Percentiles rank a stretch among this genome's conserved stretches.
These are phyloP conservation scores for Millerago galiae DNA, from an alignment of 805 yeast species.

Conservation along the genomic window DNA sequence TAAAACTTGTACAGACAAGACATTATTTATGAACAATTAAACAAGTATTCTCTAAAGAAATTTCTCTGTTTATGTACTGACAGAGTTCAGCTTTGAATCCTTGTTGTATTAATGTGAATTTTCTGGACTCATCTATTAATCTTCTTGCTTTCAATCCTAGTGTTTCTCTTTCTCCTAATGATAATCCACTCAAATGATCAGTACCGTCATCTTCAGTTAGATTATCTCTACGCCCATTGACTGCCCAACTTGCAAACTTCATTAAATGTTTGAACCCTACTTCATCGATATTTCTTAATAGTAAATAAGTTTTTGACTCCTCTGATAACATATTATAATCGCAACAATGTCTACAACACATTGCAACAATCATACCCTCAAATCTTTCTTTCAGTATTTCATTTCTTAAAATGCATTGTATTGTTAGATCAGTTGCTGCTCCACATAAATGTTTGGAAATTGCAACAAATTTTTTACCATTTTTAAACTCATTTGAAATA, in stretches of 20 bases:
- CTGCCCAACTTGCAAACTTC: slow-evolving; percentile 84
- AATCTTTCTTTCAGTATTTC: slow-evolving; percentile 26
- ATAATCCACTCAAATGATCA: slow-evolving; percentile 41
- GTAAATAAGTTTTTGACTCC: slow-evolving; percentile 12
- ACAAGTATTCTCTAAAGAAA: slow-evolving; percentile 69
- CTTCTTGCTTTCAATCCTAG: slow-evolving; percentile 68
- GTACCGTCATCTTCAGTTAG: slow-evolving; percentile 31
- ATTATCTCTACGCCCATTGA: slow-evolving; percentile 53
- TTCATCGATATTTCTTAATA: slow-evolving; percentile 21
- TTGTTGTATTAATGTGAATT: slow-evolving; percentile 34
- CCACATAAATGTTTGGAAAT: slow-evolving; percentile 91
- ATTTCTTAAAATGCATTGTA: slow-evolving; percentile 51
- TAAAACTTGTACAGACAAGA: no score
- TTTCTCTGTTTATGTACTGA: slow-evolving; percentile 47
- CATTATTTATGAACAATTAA: slow-evolving; percentile 26
- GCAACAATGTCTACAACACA: slow-evolving; percentile 92
- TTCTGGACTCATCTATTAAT: slow-evolving; percentile 68
- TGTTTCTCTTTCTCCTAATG: slow-evolving; percentile 42
- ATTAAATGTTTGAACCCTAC: slow-evolving; percentile 42
- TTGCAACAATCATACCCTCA: slow-evolving; percentile 69
- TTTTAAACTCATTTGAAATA: slow-evolving; percentile 23
- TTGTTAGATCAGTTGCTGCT: slow-evolving; percentile 84
- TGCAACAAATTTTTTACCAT: slow-evolving; percentile 36
- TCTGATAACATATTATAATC: slow-evolving; percentile 47
- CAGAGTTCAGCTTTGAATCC: slow-evolving; percentile 45